Base-by-base conservation (phyloP, 306 rosid genomes). In the Senna tora region DNA sequence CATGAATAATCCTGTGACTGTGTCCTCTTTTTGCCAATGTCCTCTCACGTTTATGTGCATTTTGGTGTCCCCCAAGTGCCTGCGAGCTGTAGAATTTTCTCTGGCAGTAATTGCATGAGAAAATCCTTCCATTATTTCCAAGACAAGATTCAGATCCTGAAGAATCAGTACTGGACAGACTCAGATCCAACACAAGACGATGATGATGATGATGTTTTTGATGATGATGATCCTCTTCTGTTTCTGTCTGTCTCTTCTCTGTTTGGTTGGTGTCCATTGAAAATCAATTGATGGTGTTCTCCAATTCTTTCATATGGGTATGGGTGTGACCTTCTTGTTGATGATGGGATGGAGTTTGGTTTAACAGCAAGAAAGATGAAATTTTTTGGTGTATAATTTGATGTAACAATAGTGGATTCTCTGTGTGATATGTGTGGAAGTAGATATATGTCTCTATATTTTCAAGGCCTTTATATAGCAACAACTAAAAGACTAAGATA, bases 1-100 rank as follows among this genome's bases (percentile, higher is more conserved):
- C 55, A 72, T 63, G 74, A 28, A 19, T 33, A 25, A 25, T 25
- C 3, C 30, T 83, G 54, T 74, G 84, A 1, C 30, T 83, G 54
- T 74, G 84, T n/a, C 87, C 83, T 73, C 91, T 89, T 65, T 90
- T 93, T 0, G 87, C 93, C 4, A 93, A 71, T 12, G 84, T 93
- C 61, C 98, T 83, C 79, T 93, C 97, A n/a, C 98, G 75, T 49
- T 93, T 93, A 34, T 93, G 98, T 12, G 98, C 97, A 78, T 93
- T 93, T 63, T 93, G 98, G 82, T 93, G 98, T 5, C 98, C 98
- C 4, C 98, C 98, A 33, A 93, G 98, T 38, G 98, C 98, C 73
- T 90, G 98, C 2, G 98, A 93, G 28, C 97, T 90, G 75, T 90
- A 90, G 54, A 93, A 93, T 74, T 90, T 90, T 60, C 98, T 87